Conservation (phyloP, 805 yeast species). For the Zygotorulaspora florentina region DNA sequence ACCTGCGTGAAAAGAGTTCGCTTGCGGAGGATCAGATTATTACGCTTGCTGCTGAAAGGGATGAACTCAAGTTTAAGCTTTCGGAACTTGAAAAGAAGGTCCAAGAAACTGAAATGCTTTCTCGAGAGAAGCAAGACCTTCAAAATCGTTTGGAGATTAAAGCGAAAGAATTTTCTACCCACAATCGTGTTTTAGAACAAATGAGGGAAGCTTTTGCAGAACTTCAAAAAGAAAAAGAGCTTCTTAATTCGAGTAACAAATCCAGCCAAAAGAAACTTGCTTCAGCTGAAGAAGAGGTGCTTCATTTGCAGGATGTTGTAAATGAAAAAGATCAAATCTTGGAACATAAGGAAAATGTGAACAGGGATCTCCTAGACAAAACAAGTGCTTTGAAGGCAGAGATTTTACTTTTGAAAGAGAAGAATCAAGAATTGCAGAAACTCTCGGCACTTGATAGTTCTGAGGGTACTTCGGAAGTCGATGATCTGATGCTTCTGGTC, state of each 20-base stretch:
- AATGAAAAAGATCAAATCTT: constrained; percentile 3
- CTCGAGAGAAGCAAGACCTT: constrained; percentile 1
- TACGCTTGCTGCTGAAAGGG: not conserved
- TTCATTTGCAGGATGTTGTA: not conserved
- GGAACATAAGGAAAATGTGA: constrained; percentile 4
- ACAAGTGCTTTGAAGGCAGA: constrained; percentile 3
- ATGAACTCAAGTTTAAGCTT: not conserved
- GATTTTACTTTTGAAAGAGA: constrained; percentile 4
- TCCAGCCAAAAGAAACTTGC: not conserved
- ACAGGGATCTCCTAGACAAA: not conserved
- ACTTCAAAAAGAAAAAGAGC: constrained; percentile 2
- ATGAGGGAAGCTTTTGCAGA: not conserved
- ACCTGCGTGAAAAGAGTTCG: not conserved
- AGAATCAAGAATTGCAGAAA: constrained; percentile 10
- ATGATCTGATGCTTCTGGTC: constrained; percentile 71
- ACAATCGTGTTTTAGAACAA: constrained; percentile 1
- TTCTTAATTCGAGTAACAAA: not conserved
- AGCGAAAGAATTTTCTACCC: not conserved
- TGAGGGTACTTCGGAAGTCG: constrained; percentile 35
- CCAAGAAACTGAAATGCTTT: not conserved
- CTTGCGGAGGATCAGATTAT: not conserved
- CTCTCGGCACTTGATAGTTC: constrained; percentile 11
- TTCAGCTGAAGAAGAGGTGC: not conserved
- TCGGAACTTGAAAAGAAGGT: constrained; percentile 1
- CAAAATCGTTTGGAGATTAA: not conserved